phyloP scores from a whole-genome alignment of 1,139 yeast species.

The Yamadazyma buinensis region DNA sequence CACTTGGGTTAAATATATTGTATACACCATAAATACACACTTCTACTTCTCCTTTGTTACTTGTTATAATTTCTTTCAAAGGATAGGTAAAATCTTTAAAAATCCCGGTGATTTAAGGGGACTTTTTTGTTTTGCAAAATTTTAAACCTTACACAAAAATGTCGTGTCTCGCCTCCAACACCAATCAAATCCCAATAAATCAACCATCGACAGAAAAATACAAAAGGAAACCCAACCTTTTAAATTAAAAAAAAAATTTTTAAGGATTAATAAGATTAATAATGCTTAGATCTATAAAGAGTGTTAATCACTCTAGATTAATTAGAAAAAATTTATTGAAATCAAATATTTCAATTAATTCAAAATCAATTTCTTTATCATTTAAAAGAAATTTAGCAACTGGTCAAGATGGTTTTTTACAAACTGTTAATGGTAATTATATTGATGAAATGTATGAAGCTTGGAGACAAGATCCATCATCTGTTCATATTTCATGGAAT shows the following conservation, averaged over 20 bases:
- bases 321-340: constrained; percentile 15
- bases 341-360: neutral
- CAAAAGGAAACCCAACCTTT: constrained; percentile 5
- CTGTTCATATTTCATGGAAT: constrained; percentile 96
- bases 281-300: constrained; percentile 46
- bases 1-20: too few species aligned
- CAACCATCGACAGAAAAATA: constrained; percentile 6
- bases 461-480: constrained; percentile 84
- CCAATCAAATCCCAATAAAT: constrained; percentile 8
- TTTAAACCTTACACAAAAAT: too few species aligned
- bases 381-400: constrained; percentile 54
- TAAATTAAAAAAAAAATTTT: too few species aligned
- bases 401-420: constrained; percentile 65
- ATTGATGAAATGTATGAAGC: constrained; percentile 97
- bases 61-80: too few species aligned
- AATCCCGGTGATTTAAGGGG: constrained; percentile 6
- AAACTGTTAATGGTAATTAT: constrained; percentile 83
- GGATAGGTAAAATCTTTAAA: too few species aligned
- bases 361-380: constrained; percentile 10
- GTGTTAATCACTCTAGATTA: constrained; percentile 33
- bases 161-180: constrained; percentile 5
- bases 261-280: too few species aligned
- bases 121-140: too few species aligned
- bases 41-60: too few species aligned
- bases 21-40: too few species aligned